Evolutionary conservation across 176 grass and related monocot species (phyloP).

Genomic region (Bolboschoenus planiculmis): DNA sequence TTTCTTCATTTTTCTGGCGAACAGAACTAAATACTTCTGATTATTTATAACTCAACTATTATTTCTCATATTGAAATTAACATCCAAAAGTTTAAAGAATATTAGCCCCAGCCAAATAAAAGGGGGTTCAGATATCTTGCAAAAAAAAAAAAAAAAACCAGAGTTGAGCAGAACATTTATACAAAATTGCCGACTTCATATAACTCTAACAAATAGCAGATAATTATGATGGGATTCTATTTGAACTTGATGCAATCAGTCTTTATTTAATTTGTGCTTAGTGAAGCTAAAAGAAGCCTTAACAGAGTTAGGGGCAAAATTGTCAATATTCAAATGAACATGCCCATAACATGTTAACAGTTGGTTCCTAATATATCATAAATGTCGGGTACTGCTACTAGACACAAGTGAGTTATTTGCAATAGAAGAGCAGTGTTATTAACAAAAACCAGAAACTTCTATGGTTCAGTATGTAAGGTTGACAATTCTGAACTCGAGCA

Average conservation of each 20-base stretch:
- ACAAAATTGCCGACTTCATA: not conserved
- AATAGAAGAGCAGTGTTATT: not conserved
- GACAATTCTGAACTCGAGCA: not conserved
- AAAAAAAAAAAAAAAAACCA: not conserved
- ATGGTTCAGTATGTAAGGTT: not conserved
- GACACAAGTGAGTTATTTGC: not conserved
- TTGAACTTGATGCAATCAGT: not conserved
- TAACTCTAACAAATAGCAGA: not conserved
- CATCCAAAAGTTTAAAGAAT: not conserved
- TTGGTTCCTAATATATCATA: not conserved
- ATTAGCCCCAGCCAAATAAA: not conserved
- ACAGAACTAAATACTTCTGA: not conserved
- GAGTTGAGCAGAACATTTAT: not conserved
- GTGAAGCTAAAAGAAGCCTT: not conserved
- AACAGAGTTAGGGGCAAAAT: not conserved
- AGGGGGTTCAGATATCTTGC: not conserved
- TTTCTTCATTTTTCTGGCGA: not conserved
- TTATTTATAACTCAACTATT: conserved; percentile 26
- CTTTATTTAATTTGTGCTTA: not conserved
- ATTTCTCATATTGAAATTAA: not conserved
- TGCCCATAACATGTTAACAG: not conserved
- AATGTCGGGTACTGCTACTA: not conserved
- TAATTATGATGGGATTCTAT: not conserved
- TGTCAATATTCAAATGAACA: not conserved
- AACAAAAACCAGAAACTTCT: not conserved